phyloP scores from a whole-genome alignment of 208 protist genomes.

The Jaenimonas drosophilae region DNA sequence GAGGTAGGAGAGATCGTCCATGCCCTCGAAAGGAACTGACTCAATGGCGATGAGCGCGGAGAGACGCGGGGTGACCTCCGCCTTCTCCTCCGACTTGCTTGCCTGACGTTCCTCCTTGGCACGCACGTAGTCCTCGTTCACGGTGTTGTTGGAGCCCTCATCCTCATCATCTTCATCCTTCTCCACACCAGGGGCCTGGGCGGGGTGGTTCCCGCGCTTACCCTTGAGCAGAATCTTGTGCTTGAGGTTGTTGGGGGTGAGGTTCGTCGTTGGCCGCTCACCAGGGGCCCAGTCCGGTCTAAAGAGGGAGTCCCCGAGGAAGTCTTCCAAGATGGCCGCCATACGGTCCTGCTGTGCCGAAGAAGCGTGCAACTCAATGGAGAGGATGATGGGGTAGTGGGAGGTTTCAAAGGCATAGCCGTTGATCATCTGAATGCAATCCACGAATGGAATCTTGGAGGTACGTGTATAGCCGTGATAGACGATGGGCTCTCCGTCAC shows the following conservation, averaged over 20 bases:
- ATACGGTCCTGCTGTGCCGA: constrained; percentile 60
- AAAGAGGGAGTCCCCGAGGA: constrained; percentile 44
- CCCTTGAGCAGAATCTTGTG: constrained; percentile 57
- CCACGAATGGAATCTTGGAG: constrained; percentile 55
- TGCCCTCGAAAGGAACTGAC: constrained; percentile 44
- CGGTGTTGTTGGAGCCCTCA: too few species aligned
- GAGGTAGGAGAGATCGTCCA: constrained; percentile 48
- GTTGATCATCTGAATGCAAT: constrained; percentile 45
- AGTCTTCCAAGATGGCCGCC: constrained; percentile 47
- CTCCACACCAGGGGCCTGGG: constrained; percentile 16
- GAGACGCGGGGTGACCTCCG: constrained; percentile 30
- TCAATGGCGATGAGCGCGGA: constrained; percentile 57
- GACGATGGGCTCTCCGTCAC: constrained; percentile 54
- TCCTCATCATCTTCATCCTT: constrained; percentile 16
- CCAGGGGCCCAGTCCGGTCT: too few species aligned
- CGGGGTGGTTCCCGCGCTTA: too few species aligned
- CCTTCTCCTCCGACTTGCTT: constrained; percentile 26
- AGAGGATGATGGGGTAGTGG: constrained; percentile 72
- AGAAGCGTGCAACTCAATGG: constrained; percentile 65
- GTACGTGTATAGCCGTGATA: constrained; percentile 79
- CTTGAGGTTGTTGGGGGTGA: constrained; percentile 44
- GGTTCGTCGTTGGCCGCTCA: constrained; percentile 23
- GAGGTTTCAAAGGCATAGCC: constrained; percentile 55
- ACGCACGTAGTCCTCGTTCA: constrained; percentile 25
- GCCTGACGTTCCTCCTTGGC: constrained; percentile 32